Evolutionary conservation across 805 yeast species (phyloP).

Genomic region (Scheffersomyces lignosus): DNA sequence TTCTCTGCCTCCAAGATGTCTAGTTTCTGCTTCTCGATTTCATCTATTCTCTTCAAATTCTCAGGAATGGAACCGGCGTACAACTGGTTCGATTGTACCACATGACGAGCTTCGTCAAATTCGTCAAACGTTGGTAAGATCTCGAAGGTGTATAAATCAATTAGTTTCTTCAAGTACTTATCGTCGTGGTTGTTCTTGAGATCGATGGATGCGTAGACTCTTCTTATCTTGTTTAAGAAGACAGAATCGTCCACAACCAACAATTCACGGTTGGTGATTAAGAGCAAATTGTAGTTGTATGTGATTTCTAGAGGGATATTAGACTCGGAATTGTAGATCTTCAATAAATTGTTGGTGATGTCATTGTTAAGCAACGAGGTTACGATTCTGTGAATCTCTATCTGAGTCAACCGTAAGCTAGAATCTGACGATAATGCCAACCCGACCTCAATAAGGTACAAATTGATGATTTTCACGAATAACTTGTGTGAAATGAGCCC

Average conservation of each 20-base stretch:
- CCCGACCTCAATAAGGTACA: constrained; percentile 39
- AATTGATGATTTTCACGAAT: constrained; percentile 33
- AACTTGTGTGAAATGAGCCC: constrained; percentile 26
- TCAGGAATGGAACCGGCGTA: constrained; percentile 9
- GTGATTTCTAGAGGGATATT: constrained; percentile 33
- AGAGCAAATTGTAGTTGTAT: constrained; percentile 31
- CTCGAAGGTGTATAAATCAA: constrained; percentile 36
- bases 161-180: constrained; percentile 20
- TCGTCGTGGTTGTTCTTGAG: constrained; percentile 7
- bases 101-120: constrained; percentile 24
- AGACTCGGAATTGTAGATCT: constrained; percentile 17
- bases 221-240: constrained; percentile 4
- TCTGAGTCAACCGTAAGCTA: constrained; percentile 4
- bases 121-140: constrained; percentile 31
- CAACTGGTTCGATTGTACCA: constrained; percentile 23
- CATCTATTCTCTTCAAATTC: constrained; percentile 12
- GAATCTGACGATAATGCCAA: constrained; percentile 11
- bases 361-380: constrained; percentile 14
- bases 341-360: constrained; percentile 16
- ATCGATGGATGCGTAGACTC: constrained; percentile 2
- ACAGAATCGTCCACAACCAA: constrained; percentile 9
- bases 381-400: constrained; percentile 7
- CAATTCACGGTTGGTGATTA: constrained; percentile 25
- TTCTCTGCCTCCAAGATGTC: constrained; percentile 12
- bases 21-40: constrained; percentile 11